Percentiles rank a stretch among this genome's conserved stretches.
phyloP scores from a whole-genome alignment of 129 eudicot genomes.

The Centaurea solstitialis region DNA sequence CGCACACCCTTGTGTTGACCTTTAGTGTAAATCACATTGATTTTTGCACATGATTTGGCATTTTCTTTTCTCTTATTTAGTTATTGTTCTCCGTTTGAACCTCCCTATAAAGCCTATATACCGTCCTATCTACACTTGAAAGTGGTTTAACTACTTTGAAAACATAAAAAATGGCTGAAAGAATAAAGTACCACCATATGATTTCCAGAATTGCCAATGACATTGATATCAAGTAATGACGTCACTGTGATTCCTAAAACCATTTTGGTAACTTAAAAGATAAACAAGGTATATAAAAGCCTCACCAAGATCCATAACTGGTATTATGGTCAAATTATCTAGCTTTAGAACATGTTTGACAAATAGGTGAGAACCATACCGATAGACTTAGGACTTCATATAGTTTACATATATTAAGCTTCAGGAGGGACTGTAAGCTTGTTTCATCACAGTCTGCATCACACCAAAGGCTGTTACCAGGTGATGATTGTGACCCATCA shows the following conservation, averaged over 20 bases:
- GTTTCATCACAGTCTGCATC: slow-evolving; percentile 20
- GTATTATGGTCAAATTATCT: neutral
- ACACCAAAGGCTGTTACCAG: slow-evolving; percentile 1
- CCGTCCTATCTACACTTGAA: neutral
- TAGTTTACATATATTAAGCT: slow-evolving; percentile 44
- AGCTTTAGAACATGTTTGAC: neutral
- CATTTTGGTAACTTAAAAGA: too few relatives aligned
- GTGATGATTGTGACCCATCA: slow-evolving; percentile 24
- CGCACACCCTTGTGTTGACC: too few relatives aligned
- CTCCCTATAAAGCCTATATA: too few relatives aligned
- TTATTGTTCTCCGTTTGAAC: too few relatives aligned
- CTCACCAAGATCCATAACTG: neutral
- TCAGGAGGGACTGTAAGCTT: slow-evolving; percentile 37
- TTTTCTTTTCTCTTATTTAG: too few relatives aligned
- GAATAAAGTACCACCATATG: neutral
- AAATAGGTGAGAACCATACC: slow-evolving; percentile 45
- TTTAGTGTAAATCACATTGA: too few relatives aligned
- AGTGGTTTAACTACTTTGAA: neutral
- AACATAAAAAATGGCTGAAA: too few relatives aligned
- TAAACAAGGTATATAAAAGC: neutral
- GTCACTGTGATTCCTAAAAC: neutral
- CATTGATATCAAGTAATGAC: neutral
- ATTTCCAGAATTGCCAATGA: neutral
- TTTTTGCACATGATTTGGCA: too few relatives aligned
- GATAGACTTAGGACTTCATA: slow-evolving; percentile 54